Evolutionary conservation across 306 rosid species (phyloP), one percentile per base, ranked within the genome.

Genomic region (Cicer judaicum): DNA sequence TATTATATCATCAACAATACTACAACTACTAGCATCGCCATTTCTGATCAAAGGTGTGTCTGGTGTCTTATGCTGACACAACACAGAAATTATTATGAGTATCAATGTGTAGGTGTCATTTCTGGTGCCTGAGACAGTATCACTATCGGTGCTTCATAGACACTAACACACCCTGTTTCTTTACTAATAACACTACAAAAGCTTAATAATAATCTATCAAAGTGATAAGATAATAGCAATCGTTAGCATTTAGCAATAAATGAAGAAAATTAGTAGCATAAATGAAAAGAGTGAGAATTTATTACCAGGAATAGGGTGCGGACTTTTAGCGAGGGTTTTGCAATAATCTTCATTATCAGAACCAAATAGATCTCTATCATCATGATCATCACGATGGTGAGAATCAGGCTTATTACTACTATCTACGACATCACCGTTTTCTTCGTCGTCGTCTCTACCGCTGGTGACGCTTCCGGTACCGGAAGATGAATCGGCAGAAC

Each of bases 261-360:
- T 54, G 16, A 54, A 38, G 7, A 52, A 34, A 76, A 57, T 71
- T 66, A 36, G 1, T 9, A 8, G 50, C 10, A 18, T 24, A 1
- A 73, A 70, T 5, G 42, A 64, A 42, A 16, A 8, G 40, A 1
- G 34, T 5, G 73, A 39, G 50, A 36, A 79, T 57, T 53, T 53
- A 10, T 68, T 84, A 91, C 99, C 99, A 47, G 99, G 97, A 82
- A 94, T 85, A 2, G 81, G 59, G 75, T 8, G 77, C 55, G 99
- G 95, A 74, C 96, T 94, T 81, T 54, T 74, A 21, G 90, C 92
- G 54, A 72, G 86, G 82, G 99, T 89, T 88, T 92, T 92, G 69
- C 84, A 82, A 80, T 83, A 94, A 73, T 85, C 96, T 79, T 94
- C 97, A 55, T 90, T 90, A 72, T 94, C 99, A 47, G 97, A 92